Evolutionary conservation across 2,329 filamentous ascomycete species (phyloP).

Genomic region (Sarocladium kiliense): DNA sequence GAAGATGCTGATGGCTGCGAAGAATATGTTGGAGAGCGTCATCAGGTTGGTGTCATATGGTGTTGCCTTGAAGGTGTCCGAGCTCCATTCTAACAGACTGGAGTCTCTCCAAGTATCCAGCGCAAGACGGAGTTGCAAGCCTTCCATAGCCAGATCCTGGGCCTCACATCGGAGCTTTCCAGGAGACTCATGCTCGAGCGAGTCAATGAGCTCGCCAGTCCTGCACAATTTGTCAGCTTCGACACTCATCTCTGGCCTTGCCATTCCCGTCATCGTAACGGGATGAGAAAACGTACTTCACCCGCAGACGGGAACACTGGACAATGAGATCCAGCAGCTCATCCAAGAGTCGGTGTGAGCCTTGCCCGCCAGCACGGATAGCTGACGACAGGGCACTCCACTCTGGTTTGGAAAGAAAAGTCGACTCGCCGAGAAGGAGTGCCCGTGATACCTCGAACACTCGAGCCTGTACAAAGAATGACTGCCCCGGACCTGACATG

Average conservation of each 20-base stretch:
- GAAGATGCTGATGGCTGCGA: slow-evolving; percentile 29
- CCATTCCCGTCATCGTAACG: too few relatives aligned
- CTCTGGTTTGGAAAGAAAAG: slow-evolving; percentile 17
- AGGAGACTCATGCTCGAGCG: not conserved
- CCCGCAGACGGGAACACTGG: slow-evolving; percentile 23
- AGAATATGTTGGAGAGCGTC: slow-evolving; percentile 18
- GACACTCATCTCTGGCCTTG: too few relatives aligned
- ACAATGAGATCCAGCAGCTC: slow-evolving; percentile 25
- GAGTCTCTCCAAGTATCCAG: slow-evolving; percentile 8
- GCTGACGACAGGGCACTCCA: slow-evolving; percentile 15
- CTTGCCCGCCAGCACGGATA: slow-evolving; percentile 15
- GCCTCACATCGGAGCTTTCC: not conserved
- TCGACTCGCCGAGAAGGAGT: slow-evolving; percentile 19
- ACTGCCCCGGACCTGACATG: slow-evolving; percentile 15
- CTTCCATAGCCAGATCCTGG: slow-evolving; percentile 15
- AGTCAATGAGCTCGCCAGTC: not conserved
- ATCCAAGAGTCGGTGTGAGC: slow-evolving; percentile 13
- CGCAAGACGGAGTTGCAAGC: slow-evolving; percentile 15
- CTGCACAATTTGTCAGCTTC: not conserved
- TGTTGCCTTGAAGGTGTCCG: slow-evolving; percentile 7
- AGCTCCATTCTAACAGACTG: slow-evolving; percentile 12
- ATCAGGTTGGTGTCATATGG: slow-evolving; percentile 14
- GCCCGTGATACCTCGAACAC: slow-evolving; percentile 20
- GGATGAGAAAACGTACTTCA: slow-evolving; percentile 22
- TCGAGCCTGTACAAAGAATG: slow-evolving; percentile 24